phyloP scores from a whole-genome alignment of 176 grass and related monocot species.

The Oryza meyeriana region DNA sequence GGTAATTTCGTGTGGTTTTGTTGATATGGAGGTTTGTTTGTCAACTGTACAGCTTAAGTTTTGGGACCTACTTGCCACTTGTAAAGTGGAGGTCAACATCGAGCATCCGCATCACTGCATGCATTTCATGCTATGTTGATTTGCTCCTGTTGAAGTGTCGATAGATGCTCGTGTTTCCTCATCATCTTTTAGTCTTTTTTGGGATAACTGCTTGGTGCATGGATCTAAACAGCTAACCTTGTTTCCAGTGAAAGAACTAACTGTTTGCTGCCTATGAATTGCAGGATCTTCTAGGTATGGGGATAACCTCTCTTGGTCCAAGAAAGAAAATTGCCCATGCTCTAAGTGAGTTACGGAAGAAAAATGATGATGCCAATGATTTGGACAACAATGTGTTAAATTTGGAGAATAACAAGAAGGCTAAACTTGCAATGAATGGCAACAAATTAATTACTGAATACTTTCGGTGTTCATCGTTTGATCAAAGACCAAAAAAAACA shows the following conservation, averaged over 20 bases:
- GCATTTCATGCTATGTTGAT: background rate
- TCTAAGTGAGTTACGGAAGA: conserved; percentile 60
- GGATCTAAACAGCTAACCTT: background rate
- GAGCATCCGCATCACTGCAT: background rate
- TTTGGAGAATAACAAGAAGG: conserved; percentile 43
- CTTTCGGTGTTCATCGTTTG: conserved; percentile 54
- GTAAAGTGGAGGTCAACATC: background rate
- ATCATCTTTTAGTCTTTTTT: background rate
- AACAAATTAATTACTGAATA: conserved; percentile 95
- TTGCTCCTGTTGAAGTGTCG: background rate
- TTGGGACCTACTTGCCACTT: background rate
- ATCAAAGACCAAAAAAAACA: conserved; percentile 34
- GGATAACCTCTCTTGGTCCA: conserved; percentile 79
- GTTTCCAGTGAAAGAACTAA: conserved; percentile 25
- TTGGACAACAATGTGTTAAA: conserved; percentile 31
- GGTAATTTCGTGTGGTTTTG: conserved; percentile 40
- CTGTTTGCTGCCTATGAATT: conserved; percentile 27
- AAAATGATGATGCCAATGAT: conserved; percentile 44
- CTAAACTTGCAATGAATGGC: conserved; percentile 46
- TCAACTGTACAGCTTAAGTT: conserved; percentile 1
- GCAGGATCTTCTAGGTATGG: conserved; percentile 84
- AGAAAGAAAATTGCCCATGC: conserved; percentile 82
- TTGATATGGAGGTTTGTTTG: background rate
- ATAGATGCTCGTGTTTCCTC: background rate
- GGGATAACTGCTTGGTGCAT: background rate